These are phyloP conservation scores for Fusarium napiforme DNA, from an alignment of 2,329 filamentous ascomycete species.

Conservation along the genomic window DNA sequence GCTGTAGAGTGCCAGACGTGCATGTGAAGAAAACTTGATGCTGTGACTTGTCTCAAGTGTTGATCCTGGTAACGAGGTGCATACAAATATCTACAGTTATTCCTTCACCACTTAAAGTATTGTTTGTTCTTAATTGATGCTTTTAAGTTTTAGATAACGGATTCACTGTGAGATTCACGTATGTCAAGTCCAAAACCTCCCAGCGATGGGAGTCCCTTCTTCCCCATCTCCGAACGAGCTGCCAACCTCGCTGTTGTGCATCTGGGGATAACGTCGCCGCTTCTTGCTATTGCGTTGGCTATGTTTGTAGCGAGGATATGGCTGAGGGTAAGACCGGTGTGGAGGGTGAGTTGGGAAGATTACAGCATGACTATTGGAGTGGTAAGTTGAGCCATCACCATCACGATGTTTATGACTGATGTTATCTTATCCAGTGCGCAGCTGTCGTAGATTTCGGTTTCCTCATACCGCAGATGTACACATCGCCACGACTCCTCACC, in stretches of 20 bases:
- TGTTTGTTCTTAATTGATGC: background rate
- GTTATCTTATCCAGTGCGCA: no score
- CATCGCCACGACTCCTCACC: background rate
- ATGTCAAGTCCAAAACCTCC: conserved; percentile 2
- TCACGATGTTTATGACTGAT: no score
- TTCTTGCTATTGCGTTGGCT: background rate
- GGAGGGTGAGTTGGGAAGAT: conserved; percentile 12
- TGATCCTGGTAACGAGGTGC: background rate
- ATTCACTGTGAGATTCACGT: no score
- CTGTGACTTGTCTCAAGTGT: conserved; percentile 3
- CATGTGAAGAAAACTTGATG: background rate
- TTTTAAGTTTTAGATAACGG: background rate
- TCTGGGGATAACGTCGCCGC: background rate
- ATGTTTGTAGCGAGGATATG: conserved; percentile 16
- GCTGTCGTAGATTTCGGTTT: conserved; percentile 12
- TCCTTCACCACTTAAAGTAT: background rate
- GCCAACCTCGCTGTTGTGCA: background rate
- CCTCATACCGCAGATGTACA: conserved; percentile 11
- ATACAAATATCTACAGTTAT: conserved; percentile 18
- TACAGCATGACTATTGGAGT: conserved; percentile 7
- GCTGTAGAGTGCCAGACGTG: background rate
- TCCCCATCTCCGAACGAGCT: conserved; percentile 1
- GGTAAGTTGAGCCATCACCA: background rate
- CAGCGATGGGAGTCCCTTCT: conserved; percentile 11
- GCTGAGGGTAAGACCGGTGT: background rate